Base-by-base conservation (phyloP, 192 early-diverging fungal genomes). In the Coemansia sp. region DNA sequence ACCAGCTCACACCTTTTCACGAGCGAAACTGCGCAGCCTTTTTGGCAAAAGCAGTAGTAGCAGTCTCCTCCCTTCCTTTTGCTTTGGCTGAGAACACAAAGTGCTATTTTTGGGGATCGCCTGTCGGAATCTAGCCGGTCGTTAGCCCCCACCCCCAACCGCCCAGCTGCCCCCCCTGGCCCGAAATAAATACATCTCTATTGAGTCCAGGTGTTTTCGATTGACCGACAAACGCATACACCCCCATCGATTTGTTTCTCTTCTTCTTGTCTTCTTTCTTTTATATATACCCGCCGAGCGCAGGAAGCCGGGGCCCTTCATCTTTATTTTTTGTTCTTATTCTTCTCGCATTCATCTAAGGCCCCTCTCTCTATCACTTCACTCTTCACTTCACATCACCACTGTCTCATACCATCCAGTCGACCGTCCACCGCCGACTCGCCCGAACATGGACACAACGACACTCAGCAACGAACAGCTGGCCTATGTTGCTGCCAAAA, bases 401-500 rank as follows among this genome's bases (percentile, higher is more conserved):
- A 20, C 27, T 65, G 18, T 6, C 27, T 47, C 44, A 49, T 41
- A 65, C 27, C 38, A 40, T 27, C 46, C 15, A 65, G 22, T 47
- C 64, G 43, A n/a, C 64, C 27, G 41, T 10, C 64, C 22, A 44
- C 22, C 58, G 24, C 60, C 31, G 15, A 36, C 61, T 15, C 24
- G 13, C 57, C 5, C 57, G 33, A 58, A 58, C 53, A 81, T 79
- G 77, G 72, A 79, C 33, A 12, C 64, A 20, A 49, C 36, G 41
- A 64, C 71, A 46, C 58, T 78, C 5, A 78, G 50, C 73, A 83
- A 72, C 73, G 81, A 83, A 61, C 81, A 83, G 73, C 61, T 83
- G 73, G 76, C 81, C 11, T 65, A 65, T 38, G 70, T 78, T 34
- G 81, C 75, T n/a, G 67, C 81, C 16, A 76, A 73, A 64, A 65